A percentile compares a stretch with the other conserved stretches of the same genome.
Evolutionary conservation across 768 basidiomycete genomes (phyloP).

Genomic region (Albatrellus ellisii): DNA sequence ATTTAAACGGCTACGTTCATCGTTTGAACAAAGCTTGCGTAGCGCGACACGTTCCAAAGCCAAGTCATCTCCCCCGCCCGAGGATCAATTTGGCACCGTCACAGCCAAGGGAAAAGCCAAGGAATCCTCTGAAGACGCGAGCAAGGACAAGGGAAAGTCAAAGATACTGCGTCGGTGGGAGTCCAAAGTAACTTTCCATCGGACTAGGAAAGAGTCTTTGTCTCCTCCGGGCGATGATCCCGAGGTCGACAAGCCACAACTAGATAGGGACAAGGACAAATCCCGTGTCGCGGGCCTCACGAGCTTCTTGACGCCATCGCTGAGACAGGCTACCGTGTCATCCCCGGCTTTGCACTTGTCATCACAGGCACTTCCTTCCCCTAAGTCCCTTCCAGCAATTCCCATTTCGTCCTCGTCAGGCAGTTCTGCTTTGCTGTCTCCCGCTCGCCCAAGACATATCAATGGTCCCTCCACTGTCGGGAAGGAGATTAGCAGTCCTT

Average conservation of each 20-base stretch:
- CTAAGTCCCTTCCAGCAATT: constrained; percentile 35
- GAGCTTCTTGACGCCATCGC: constrained; percentile 50
- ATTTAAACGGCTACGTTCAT: constrained; percentile 49
- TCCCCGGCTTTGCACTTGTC: constrained; percentile 60
- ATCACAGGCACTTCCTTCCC: constrained; percentile 40
- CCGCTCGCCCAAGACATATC: too few species aligned
- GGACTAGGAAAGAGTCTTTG: constrained; percentile 25
- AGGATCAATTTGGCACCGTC: constrained; percentile 30
- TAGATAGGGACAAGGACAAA: constrained; percentile 10
- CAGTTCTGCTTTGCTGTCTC: constrained; percentile 32
- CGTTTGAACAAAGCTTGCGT: constrained; percentile 54
- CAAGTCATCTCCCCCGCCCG: constrained; percentile 21
- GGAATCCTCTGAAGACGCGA: too few species aligned
- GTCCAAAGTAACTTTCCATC: constrained; percentile 20
- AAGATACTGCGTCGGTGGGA: constrained; percentile 27
- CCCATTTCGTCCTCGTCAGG: constrained; percentile 35
- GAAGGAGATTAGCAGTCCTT: constrained; percentile 20
- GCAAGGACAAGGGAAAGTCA: constrained; percentile 12
- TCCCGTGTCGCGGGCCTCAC: constrained; percentile 38
- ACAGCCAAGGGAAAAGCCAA: constrained; percentile 15
- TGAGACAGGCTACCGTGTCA: constrained; percentile 60
- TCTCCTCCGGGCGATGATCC: constrained; percentile 27
- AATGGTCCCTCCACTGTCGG: too few species aligned
- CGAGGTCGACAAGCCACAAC: constrained; percentile 20
- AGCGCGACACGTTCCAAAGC: constrained; percentile 46